Conservation (phyloP, 2,329 filamentous ascomycete genomes). For the Alternaria consortialis region DNA sequence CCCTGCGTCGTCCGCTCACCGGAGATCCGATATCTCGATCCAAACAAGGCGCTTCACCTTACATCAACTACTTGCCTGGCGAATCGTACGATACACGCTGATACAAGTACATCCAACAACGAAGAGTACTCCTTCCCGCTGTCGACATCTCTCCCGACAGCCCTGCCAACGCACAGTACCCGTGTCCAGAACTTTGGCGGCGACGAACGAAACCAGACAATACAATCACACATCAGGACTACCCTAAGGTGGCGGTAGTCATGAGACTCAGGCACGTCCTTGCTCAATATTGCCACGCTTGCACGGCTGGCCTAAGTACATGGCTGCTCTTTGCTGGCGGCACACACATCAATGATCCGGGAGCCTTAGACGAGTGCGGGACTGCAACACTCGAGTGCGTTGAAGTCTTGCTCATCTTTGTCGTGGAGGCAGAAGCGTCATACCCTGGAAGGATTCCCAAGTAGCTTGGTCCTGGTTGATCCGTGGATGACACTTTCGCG, state of each 20-base stretch:
- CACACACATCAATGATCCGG: not conserved
- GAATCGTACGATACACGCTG: not conserved
- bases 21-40: not conserved
- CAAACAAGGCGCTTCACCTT: not conserved
- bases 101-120: not conserved
- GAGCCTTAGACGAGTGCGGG: not conserved
- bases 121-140: not conserved
- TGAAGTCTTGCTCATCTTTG: not conserved
- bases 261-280: not conserved
- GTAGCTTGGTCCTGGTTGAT: not conserved
- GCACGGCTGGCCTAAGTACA: not conserved
- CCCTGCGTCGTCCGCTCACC: not conserved
- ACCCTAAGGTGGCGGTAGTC: not conserved
- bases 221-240: not conserved
- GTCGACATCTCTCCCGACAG: not conserved
- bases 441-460: not conserved
- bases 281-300: not conserved
- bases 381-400: not conserved
- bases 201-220: not conserved
- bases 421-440: not conserved
- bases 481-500: not conserved
- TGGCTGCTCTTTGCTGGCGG: not conserved
- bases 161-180: not conserved
- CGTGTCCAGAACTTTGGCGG: not conserved
- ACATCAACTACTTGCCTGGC: not conserved